Percentiles rank a stretch among this genome's conserved stretches.
phyloP scores from a whole-genome alignment of 805 yeast genomes.

The Saccharomycopsis amapae region DNA sequence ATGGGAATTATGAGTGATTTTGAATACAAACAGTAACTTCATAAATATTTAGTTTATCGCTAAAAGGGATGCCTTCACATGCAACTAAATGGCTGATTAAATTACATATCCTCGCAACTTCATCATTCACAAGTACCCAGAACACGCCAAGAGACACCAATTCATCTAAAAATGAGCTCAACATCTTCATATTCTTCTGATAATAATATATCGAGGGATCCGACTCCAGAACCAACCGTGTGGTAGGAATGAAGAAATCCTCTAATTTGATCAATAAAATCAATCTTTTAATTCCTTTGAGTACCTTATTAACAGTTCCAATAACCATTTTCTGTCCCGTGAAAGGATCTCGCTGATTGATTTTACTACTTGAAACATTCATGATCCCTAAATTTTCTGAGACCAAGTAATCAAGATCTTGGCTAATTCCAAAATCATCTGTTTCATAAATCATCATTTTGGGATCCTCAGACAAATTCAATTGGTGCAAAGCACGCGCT shows the following conservation, averaged over 20 bases:
- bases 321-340: not conserved
- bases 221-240: not conserved
- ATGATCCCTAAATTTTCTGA: not conserved
- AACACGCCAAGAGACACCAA: not conserved
- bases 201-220: not conserved
- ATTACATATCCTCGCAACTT: not conserved
- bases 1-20: not conserved
- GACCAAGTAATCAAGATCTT: not conserved
- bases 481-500: not conserved
- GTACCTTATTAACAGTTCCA: not conserved
- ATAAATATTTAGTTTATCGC: not conserved
- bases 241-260: not conserved
- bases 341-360: not conserved
- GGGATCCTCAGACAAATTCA: not conserved
- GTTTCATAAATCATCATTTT: not conserved
- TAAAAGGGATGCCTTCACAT: not conserved
- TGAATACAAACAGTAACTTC: not conserved
- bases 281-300: not conserved
- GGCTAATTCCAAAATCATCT: not conserved
- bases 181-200: too few relatives aligned
- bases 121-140: not conserved
- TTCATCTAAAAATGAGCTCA: not conserved
- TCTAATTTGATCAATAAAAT: not conserved
- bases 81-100: not conserved
- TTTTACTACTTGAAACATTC: not conserved